Evolutionary conservation across 495 filamentous ascomycete species (phyloP), one percentile per base, ranked within the genome.

Genomic region (Trichoderma erinaceum): DNA sequence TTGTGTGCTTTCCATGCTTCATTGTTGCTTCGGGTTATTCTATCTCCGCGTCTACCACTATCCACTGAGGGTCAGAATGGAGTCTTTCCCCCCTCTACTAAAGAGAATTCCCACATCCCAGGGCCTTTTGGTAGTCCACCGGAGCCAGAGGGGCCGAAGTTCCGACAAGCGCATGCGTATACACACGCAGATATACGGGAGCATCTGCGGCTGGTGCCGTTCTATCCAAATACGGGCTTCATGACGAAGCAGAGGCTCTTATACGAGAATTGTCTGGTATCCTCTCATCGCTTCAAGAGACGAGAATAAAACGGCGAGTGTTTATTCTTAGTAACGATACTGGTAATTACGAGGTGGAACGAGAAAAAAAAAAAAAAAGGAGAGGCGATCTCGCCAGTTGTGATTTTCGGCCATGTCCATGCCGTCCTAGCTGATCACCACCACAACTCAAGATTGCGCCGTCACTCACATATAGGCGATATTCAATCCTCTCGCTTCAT

Each of bases 91-190:
- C 35, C 4, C 35, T 38, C 35, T 29, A 29, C 29, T 1, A 1
- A 1, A 29, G 29, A 44, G 16, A 13, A 12, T 18, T 52, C n/a
- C 48, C 48, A n/a, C 16, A 52, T 52, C 48, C 43, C 43, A 11
- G 12, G 43, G 35, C 35, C 43, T 46, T 46, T 46, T 18, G 12
- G 4, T 4, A 18, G 6, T 46, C 18, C 13, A 46, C 13, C 56
- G 56, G 56, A 27, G 56, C 56, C 11, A 4, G 10, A 61, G 27
- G 5, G 23, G 56, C 56, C 56, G 56, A 61, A 61, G 4, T 27
- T 32, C 56, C 56, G 56, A 61, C 56, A 15, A 32, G 27, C 27
- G 56, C 56, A 61, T 23, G 27, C 56, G 56, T 61, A 61, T 32
- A 29, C 25, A 29, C 25, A 32, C 56, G 23, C 48, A 29, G 18